Base-by-base conservation (phyloP, 495 filamentous ascomycete genomes). In the Podospora pseudopauciseta region DNA sequence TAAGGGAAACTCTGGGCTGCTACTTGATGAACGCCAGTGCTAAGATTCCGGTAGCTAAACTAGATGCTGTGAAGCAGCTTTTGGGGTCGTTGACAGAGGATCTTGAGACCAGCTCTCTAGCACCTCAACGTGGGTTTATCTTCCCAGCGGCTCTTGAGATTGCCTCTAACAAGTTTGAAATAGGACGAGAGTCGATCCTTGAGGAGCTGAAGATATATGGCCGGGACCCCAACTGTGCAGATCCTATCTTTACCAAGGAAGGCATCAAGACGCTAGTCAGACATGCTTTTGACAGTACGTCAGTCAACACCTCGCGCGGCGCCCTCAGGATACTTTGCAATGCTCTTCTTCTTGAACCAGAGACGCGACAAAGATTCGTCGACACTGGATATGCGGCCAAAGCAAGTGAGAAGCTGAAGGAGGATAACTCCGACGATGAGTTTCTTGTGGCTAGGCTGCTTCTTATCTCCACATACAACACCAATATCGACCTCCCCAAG, bases 301-400 rank as follows among this genome's bases (percentile, higher is more conserved):
- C 84, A 32, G 74, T 75, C 34, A 82, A 85, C 4, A 86, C 89
- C 2, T 91, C 91, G 6, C 87, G 87, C 63, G 88, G 93, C 73
- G 95, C 94, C 3, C 79, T 97, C 34, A 87, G 93, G 67, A 92
- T 92, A 70, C 81, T 98, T 28, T 95, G 93, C 67, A 99, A 99
- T 79, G 86, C 93, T 4, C 80, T 98, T 39, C 80, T 97, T 4
- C 83, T 98, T 16, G 84, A 87, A 61, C 74, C 82, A 15, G 83
- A 87, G 59, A 90, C 90, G 59, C 86, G 96, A 34, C 91, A 96
- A 75, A 82, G 88, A 49, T 91, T 97, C 70, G 90, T 94, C 2
- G 88, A 96, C 75, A 80, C 91, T n/a, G 91, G 89, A 9, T 92
- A 86, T 70, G 89, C 86, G 53, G 79, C 84, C 23, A 91, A 89